A percentile compares a stretch with the other conserved stretches of the same genome.
phyloP scores from a whole-genome alignment of 2,329 filamentous ascomycete species.

The Aspergillus sclerotialis region DNA sequence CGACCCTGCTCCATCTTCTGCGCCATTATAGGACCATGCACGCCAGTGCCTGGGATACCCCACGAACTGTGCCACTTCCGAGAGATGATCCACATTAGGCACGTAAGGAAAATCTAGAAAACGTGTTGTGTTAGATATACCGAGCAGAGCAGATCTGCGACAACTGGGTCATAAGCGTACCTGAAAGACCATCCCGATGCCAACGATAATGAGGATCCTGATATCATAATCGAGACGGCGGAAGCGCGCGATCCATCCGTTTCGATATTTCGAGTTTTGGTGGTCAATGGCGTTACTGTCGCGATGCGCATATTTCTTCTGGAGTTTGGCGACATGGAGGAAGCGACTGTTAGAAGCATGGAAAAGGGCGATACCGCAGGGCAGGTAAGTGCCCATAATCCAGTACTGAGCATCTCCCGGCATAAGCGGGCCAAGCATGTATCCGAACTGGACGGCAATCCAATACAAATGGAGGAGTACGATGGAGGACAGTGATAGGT shows the following conservation, averaged over 20 bases:
- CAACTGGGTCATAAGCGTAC: constrained; percentile 28
- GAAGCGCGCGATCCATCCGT: constrained; percentile 16
- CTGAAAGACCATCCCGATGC: constrained; percentile 50
- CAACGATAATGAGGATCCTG: constrained; percentile 35
- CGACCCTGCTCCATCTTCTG: constrained; percentile 30
- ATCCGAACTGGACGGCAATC: constrained; percentile 27
- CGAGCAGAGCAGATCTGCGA: no score
- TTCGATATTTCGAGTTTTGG: constrained; percentile 4
- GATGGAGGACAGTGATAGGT: constrained; percentile 28
- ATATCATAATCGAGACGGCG: constrained; percentile 18
- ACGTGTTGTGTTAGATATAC: constrained; percentile 3
- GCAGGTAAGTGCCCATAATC: constrained; percentile 56
- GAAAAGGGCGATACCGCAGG: constrained; percentile 59
- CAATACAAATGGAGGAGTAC: constrained; percentile 33
- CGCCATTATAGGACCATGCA: constrained; percentile 40
- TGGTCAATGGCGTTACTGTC: constrained; percentile 5
- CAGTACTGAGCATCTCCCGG: constrained; percentile 55
- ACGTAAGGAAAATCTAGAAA: constrained; percentile 49
- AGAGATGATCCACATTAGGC: constrained; percentile 57
- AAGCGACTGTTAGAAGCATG: constrained; percentile 59
- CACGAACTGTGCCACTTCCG: constrained; percentile 55
- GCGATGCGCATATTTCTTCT: constrained; percentile 38
- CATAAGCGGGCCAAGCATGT: constrained; percentile 27
- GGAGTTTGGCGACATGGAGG: constrained; percentile 50
- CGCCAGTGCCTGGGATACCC: constrained; percentile 45